These are phyloP conservation scores for Martiniozyma asiatica DNA, from an alignment of 1,139 yeast genomes.

Conservation along the genomic window DNA sequence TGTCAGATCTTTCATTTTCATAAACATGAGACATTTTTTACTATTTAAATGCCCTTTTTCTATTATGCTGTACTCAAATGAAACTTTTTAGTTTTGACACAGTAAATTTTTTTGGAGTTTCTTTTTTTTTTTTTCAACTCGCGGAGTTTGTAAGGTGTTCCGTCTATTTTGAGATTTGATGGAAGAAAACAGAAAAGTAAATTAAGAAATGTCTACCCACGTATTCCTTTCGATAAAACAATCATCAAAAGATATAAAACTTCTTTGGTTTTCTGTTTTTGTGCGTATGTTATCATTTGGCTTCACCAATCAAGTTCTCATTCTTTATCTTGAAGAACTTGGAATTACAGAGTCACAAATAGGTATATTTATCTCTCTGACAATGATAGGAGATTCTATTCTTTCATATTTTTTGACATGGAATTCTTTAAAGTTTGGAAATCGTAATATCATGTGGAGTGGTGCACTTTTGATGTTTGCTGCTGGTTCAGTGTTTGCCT, in stretches of 20 bases:
- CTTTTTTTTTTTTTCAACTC: background rate
- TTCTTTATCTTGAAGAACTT: constrained; percentile 50
- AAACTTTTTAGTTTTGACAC: too few relatives aligned
- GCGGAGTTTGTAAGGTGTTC: too few relatives aligned
- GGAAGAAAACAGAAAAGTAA: too few relatives aligned
- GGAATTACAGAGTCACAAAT: constrained; percentile 46
- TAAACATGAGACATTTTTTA: too few relatives aligned
- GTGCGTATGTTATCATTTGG: constrained; percentile 72
- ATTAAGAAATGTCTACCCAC: constrained; percentile 13
- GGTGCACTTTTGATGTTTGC: constrained; percentile 63
- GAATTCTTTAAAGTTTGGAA: constrained; percentile 69
- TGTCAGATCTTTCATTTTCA: constrained; percentile 1
- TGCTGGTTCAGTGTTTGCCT: constrained; percentile 57
- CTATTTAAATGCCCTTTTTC: too few relatives aligned
- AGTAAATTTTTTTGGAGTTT: background rate
- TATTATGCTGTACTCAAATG: too few relatives aligned
- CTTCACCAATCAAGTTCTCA: constrained; percentile 67
- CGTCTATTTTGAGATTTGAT: too few relatives aligned
- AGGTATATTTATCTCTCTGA: constrained; percentile 76
- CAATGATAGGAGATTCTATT: constrained; percentile 68
- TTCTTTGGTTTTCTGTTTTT: constrained; percentile 63
- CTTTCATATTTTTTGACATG: constrained; percentile 65
- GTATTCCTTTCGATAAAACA: constrained; percentile 12
- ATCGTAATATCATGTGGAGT: constrained; percentile 49
- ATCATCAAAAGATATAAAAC: constrained; percentile 37